Percentiles rank a stretch among this genome's conserved stretches.
phyloP scores from a whole-genome alignment of 805 yeast species.

The Ogataea neopini region DNA sequence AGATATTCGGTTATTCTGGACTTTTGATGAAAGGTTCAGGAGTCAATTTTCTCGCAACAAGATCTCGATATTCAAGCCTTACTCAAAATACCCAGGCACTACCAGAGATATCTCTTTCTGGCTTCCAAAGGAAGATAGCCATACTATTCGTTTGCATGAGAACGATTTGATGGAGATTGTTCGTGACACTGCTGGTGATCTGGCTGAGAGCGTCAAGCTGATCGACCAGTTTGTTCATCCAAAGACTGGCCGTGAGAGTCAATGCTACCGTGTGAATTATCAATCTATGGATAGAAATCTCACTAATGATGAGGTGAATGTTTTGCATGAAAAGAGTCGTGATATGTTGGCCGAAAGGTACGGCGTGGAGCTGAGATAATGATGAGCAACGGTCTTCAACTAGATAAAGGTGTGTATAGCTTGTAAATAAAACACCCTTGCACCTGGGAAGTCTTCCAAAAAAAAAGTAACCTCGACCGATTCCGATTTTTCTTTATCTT shows the following conservation, averaged over 20 bases:
- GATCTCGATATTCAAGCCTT: slow-evolving; percentile 78
- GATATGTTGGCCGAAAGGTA: slow-evolving; percentile 51
- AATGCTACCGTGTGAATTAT: slow-evolving; percentile 87
- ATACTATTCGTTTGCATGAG: slow-evolving; percentile 53
- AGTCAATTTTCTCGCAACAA: slow-evolving; percentile 66
- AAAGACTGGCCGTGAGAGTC: slow-evolving; percentile 70
- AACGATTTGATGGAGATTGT: slow-evolving; percentile 95
- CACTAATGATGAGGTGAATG: slow-evolving; percentile 82
- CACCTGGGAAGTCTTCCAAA: neutral
- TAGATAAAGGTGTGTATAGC: neutral
- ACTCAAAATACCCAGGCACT: slow-evolving; percentile 88
- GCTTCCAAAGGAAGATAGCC: slow-evolving; percentile 50
- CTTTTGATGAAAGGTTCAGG: slow-evolving; percentile 73
- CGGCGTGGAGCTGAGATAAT: slow-evolving; percentile 53
- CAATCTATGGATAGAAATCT: slow-evolving; percentile 95
- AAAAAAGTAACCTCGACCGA: neutral
- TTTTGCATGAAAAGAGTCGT: slow-evolving; percentile 66
- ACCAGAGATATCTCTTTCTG: slow-evolving; percentile 90
- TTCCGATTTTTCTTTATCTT: slow-evolving; percentile 2
- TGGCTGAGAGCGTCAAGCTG: slow-evolving; percentile 80
- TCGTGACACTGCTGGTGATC: slow-evolving; percentile 78
- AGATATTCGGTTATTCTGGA: slow-evolving; percentile 93
- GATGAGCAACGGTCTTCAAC: too few relatives aligned
- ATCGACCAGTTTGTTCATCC: slow-evolving; percentile 87
- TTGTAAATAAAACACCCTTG: slow-evolving; percentile 1